These are phyloP conservation scores for Cyberlindnera samutprakarnensis DNA, from an alignment of 805 yeast species.

Conservation along the genomic window DNA sequence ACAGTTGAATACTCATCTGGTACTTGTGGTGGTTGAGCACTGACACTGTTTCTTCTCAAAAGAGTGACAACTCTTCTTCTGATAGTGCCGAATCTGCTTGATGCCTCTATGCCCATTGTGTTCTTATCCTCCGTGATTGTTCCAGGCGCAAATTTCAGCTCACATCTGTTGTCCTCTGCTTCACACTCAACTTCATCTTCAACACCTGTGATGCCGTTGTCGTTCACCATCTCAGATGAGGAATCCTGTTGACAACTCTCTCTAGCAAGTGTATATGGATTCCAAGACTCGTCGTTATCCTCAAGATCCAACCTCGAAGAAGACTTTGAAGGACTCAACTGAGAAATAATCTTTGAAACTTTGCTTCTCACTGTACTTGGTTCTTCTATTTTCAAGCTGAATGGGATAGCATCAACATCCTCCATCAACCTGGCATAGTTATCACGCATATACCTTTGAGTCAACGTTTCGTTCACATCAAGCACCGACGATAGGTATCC, in stretches of 20 bases:
- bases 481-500: background rate
- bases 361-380: constrained; percentile 5
- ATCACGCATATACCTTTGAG: constrained; percentile 19
- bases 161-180: background rate
- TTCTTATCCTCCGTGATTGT: background rate
- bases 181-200: background rate
- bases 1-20: too few species aligned
- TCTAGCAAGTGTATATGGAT: constrained; percentile 18
- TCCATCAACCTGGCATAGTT: constrained; percentile 16
- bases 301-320: constrained; percentile 2
- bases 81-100: constrained; percentile 1
- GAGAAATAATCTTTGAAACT: constrained; percentile 8
- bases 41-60: too few species aligned
- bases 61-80: constrained; percentile 2
- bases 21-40: too few species aligned
- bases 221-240: background rate
- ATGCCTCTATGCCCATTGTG: background rate
- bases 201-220: background rate
- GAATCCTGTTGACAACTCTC: constrained; percentile 2
- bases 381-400: constrained; percentile 12
- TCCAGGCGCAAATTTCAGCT: background rate
- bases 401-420: constrained; percentile 21
- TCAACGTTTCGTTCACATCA: constrained; percentile 18
- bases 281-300: constrained; percentile 8
- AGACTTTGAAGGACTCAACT: constrained; percentile 15